Percentiles rank a stretch among this genome's conserved stretches.
These are phyloP conservation scores for Wallacemonas rigidus DNA, from an alignment of 208 protist species.

Conservation along the genomic window DNA sequence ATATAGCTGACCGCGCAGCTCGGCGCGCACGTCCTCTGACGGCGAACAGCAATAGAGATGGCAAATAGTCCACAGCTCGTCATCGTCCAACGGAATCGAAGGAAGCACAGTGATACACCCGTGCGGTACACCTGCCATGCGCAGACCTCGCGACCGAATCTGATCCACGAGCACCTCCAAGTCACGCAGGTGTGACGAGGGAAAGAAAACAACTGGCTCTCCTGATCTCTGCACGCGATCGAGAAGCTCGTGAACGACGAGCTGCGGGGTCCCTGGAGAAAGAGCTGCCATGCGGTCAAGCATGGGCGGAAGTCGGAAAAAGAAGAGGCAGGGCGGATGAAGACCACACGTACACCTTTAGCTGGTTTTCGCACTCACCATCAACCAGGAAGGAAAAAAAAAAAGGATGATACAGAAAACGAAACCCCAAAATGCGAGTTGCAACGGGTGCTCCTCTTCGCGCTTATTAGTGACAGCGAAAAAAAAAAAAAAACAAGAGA, in stretches of 20 bases:
- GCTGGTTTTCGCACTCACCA: too few relatives aligned
- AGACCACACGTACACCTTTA: not conserved
- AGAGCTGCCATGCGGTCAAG: not conserved
- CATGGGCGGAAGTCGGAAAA: not conserved
- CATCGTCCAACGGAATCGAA: slow-evolving; percentile 54
- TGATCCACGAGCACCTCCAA: slow-evolving; percentile 70
- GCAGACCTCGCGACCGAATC: slow-evolving; percentile 56
- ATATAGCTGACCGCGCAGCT: slow-evolving; percentile 45
- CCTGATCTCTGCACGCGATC: slow-evolving; percentile 63
- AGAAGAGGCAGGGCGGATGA: too few relatives aligned
- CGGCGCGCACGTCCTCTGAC: slow-evolving; percentile 42
- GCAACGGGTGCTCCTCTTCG: too few relatives aligned
- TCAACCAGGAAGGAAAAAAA: too few relatives aligned
- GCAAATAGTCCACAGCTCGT: slow-evolving; percentile 61
- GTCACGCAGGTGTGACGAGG: slow-evolving; percentile 50
- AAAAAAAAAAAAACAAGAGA: too few relatives aligned
- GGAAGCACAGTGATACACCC: slow-evolving; percentile 77
- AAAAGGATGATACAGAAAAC: too few relatives aligned
- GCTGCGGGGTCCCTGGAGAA: not conserved
- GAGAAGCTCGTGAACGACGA: slow-evolving; percentile 27
- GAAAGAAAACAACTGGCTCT: slow-evolving; percentile 61
- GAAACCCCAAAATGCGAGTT: too few relatives aligned
- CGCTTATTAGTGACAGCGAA: too few relatives aligned
- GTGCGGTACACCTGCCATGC: slow-evolving; percentile 64
- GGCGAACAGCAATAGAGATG: slow-evolving; percentile 46